phyloP scores from a whole-genome alignment of 768 basidiomycete genomes.

The Steccherinum ochraceum region DNA sequence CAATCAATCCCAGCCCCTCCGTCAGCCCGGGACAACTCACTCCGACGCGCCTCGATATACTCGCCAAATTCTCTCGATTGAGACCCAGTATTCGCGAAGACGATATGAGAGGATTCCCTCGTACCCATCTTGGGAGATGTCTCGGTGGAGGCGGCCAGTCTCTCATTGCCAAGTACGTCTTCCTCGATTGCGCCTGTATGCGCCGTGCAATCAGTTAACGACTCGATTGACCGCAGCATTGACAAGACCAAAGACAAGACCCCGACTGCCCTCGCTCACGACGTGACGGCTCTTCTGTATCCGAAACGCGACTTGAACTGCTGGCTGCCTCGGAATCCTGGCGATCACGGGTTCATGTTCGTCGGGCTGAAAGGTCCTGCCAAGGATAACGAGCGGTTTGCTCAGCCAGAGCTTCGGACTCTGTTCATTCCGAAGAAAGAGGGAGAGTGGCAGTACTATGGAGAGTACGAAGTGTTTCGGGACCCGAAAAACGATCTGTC shows the following conservation, averaged over 20 bases:
- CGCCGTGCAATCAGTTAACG: no score
- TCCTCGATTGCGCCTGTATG: not conserved
- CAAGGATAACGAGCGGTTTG: conserved; percentile 35
- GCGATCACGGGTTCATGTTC: conserved; percentile 50
- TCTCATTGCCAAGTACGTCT: not conserved
- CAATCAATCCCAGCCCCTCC: no score
- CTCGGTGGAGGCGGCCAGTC: not conserved
- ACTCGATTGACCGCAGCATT: not conserved
- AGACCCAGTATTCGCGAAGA: no score
- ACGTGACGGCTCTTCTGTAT: conserved; percentile 38
- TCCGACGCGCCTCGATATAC: no score
- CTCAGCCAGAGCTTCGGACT: conserved; percentile 32
- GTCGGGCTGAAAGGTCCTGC: conserved; percentile 37
- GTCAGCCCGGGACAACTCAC: no score
- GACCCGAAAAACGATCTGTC: conserved; percentile 27
- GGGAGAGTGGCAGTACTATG: conserved; percentile 37
- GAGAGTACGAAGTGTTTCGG: conserved; percentile 38
- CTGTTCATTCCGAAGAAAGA: conserved; percentile 39
- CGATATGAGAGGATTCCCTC: not conserved
- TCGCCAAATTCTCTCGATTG: no score
- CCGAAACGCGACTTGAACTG: conserved; percentile 47
- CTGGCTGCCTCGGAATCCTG: conserved; percentile 45
- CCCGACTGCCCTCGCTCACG: conserved; percentile 1
- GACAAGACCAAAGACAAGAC: not conserved
- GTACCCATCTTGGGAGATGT: not conserved